phyloP scores from a whole-genome alignment of 495 filamentous ascomycete genomes.

The Lineolata rhizophorae region DNA sequence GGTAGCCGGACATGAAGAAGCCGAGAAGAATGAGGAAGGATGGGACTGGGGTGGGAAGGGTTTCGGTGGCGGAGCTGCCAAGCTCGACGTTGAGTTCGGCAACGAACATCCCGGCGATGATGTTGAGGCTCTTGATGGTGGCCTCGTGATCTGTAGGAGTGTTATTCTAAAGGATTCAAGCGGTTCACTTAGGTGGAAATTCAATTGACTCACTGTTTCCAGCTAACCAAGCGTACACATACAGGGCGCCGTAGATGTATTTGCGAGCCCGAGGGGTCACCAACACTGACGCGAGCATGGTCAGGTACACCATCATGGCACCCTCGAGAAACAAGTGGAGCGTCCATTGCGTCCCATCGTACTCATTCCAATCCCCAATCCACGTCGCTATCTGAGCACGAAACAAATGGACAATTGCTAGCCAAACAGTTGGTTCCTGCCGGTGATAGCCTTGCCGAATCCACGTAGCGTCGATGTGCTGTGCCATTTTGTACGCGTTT shows the following conservation, averaged over 20 bases:
- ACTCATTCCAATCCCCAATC: conserved; percentile 13
- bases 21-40: conserved; percentile 9
- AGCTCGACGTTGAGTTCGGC: conserved; percentile 12
- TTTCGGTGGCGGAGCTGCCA: conserved; percentile 7
- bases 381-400: conserved; percentile 9
- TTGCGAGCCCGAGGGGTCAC: conserved; percentile 9
- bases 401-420: conserved; percentile 7
- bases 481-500: conserved; percentile 12
- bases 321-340: conserved; percentile 12
- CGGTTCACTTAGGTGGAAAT: not conserved
- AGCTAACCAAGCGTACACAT: conserved; percentile 9
- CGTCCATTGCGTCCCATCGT: conserved; percentile 15
- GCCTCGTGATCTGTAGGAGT: not conserved
- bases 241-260: conserved; percentile 7
- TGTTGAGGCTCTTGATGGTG: conserved; percentile 9
- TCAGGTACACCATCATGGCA: conserved; percentile 14
- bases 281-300: conserved; percentile 11
- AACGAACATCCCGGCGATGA: conserved; percentile 12
- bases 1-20: conserved; percentile 11
- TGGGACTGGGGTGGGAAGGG: conserved; percentile 9
- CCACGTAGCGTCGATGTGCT: conserved; percentile 14
- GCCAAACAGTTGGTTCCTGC: conserved; percentile 7
- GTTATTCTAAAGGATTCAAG: not conserved
- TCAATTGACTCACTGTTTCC: conserved; percentile 7
- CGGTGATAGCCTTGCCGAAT: conserved; percentile 12